Base-by-base conservation (phyloP, 768 basidiomycete species). In the Hygrophorus pudorinus region DNA sequence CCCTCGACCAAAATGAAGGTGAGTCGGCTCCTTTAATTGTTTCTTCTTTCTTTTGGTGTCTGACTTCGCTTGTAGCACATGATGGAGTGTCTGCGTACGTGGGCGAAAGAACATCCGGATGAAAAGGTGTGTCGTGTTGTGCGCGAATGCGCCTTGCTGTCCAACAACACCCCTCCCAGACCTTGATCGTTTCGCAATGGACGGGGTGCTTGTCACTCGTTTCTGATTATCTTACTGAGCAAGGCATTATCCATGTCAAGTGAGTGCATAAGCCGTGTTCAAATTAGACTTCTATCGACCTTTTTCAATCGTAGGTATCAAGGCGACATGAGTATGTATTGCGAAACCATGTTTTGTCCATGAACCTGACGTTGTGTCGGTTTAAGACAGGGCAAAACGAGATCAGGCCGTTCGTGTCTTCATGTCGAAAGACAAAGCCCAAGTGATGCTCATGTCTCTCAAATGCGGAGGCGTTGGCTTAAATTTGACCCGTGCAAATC, bases 1-100 rank as follows among this genome's bases (percentile, higher is more conserved):
- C 79, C 81, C 0, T 81, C 81, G 4, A 81, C 79, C 2, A 86
- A 85, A 68, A 81, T 85, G 81, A 78, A 79, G 65, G 78, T 78
- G 47, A 33, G 21, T 33, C n/a, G 10, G 11, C 3, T 34, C 5
- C 33, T 43, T 18, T 16, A 41, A 18, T 21, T 29, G 65, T 52
- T 36, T 10, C 16, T 8, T 40, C 17, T 17, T 24, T 16, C 16
- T 39, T n/a, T 24, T n/a, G 2, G 39, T 18, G 38, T 16, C n/a
- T 13, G n/a, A n/a, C 34, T 2, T 39, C 39, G 33, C 20, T 28
- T 39, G 16, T 46, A 78, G 74, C 65, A 60, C 39, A 78, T 78
- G 75, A 84, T 83, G 70, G 65, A 76, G n/a, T 57, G 67, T 9
- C 56, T 85, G 4, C 47, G 60, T 30, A 58, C 65, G 27, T 65